Base-by-base conservation (phyloP, 306 rosid genomes). In the Astragalus membranaceus region DNA sequence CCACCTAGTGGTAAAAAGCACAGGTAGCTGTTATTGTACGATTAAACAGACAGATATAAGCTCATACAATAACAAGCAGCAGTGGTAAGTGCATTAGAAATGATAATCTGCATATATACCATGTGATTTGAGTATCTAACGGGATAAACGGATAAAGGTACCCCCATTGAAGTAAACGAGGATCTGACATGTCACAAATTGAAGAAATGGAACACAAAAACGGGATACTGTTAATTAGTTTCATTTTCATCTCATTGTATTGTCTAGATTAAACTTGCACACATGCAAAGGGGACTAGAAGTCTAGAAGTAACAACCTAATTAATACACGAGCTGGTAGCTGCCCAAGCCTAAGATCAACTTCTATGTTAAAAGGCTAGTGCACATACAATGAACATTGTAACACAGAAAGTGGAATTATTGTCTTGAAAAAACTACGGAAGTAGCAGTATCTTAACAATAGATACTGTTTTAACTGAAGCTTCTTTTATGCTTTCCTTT, bases 11-110 rank as follows among this genome's bases (percentile, higher is more conserved):
- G 11, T 43, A 60, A 17, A 70, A 17, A 33, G 15, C 52, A 33
- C n/a, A n/a, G n/a, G n/a, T 53, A 66, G 23, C 20, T 9, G 44
- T 70, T 33, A 33, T 33, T 23, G 53, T 56, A 68, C 37, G 12
- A 70, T 69, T 33, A 23, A 63, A 29, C 58, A 69, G 32, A 43
- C 59, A 62, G 37, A n/a, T n/a, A 63, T 68, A 33, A 51, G 30
- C n/a, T 63, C 37, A 26, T 33, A 63, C 52, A 11, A 47, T 54
- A 57, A 74, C 53, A 71, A 52, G 60, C 7, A 70, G 41, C 2
- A 42, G 12, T 12, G 35, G 42, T 29, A 48, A 12, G 56, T 10
- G 49, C 12, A 52, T 36, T 14, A 52, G 23, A 72, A 56, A 49
- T 8, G 54, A 63, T 44, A 8, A 73, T 47, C 15, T 26, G 51